Percentiles rank a stretch among this genome's conserved stretches.
Conservation (phyloP, 805 yeast genomes). For the Maudiozyma saulgeensis region DNA sequence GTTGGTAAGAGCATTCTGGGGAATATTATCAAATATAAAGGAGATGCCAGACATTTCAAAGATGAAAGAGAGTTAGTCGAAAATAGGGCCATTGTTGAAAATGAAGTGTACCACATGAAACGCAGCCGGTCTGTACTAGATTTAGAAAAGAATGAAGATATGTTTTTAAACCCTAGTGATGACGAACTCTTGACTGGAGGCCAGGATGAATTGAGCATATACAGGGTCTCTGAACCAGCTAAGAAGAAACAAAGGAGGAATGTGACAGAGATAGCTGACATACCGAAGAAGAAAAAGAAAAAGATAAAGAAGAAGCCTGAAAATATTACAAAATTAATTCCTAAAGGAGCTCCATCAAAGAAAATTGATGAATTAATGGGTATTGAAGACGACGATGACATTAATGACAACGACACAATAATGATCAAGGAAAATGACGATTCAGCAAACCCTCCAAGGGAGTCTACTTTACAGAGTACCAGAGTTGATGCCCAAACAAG, state of each 20-base stretch:
- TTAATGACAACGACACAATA: neutral
- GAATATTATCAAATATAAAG: slow-evolving; percentile 65
- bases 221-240: slow-evolving; percentile 12
- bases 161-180: slow-evolving; percentile 15
- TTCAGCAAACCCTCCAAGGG: neutral
- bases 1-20: slow-evolving; percentile 70
- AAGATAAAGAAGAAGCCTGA: neutral
- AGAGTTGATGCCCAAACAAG: slow-evolving; percentile 28
- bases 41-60: slow-evolving; percentile 64
- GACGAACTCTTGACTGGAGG: slow-evolving; percentile 18
- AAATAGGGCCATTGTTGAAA: slow-evolving; percentile 45
- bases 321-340: neutral
- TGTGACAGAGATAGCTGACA: neutral
- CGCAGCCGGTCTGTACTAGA: slow-evolving; percentile 9
- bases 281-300: neutral
- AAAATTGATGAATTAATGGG: slow-evolving; percentile 4
- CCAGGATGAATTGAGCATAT: slow-evolving; percentile 14
- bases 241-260: slow-evolving; percentile 11
- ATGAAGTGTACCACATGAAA: slow-evolving; percentile 23
- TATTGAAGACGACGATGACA: neutral
- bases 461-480: slow-evolving; percentile 6
- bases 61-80: slow-evolving; percentile 60
- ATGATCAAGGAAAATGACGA: slow-evolving; percentile 13
- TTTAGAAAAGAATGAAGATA: slow-evolving; percentile 10
- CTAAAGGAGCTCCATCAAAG: neutral